Evolutionary conservation across 2,329 filamentous ascomycete species (phyloP).

Genomic region (Diplodia sapinea): DNA sequence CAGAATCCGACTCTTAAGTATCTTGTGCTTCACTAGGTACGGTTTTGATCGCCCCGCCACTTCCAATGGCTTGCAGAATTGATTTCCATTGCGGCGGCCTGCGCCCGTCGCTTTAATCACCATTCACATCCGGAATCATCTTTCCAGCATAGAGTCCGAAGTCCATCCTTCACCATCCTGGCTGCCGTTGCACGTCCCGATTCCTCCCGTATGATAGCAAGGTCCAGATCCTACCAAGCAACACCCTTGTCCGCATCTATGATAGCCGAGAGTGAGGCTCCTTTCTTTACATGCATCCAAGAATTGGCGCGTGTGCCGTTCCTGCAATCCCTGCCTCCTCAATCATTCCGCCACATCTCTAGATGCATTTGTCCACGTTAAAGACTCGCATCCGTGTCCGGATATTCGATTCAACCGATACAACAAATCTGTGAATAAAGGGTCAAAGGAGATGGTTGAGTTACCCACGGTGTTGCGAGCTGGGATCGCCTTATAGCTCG

Average conservation of each 20-base stretch:
- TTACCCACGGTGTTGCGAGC: too few species aligned
- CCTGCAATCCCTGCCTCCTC: background rate
- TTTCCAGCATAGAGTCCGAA: background rate
- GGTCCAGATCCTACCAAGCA: slow-evolving; percentile 4
- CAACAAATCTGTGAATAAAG: too few species aligned
- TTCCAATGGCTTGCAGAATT: slow-evolving; percentile 15
- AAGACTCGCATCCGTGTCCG: background rate
- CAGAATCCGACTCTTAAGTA: background rate
- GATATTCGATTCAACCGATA: too few species aligned
- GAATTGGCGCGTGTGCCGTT: background rate
- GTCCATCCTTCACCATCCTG: background rate
- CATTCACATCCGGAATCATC: background rate
- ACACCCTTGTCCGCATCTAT: background rate
- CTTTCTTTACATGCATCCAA: slow-evolving; percentile 16
- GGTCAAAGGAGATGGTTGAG: too few species aligned
- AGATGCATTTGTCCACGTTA: too few species aligned
- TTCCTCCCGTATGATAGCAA: background rate
- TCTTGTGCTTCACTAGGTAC: background rate
- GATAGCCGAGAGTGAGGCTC: background rate
- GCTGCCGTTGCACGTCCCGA: background rate
- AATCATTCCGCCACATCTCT: background rate
- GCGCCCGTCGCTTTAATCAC: background rate
- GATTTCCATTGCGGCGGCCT: slow-evolving; percentile 12
- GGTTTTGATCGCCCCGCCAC: background rate
- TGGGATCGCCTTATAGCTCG: too few species aligned